Evolutionary conservation across 2,329 filamentous ascomycete species (phyloP).

Genomic region (Scytalidium sp.): DNA sequence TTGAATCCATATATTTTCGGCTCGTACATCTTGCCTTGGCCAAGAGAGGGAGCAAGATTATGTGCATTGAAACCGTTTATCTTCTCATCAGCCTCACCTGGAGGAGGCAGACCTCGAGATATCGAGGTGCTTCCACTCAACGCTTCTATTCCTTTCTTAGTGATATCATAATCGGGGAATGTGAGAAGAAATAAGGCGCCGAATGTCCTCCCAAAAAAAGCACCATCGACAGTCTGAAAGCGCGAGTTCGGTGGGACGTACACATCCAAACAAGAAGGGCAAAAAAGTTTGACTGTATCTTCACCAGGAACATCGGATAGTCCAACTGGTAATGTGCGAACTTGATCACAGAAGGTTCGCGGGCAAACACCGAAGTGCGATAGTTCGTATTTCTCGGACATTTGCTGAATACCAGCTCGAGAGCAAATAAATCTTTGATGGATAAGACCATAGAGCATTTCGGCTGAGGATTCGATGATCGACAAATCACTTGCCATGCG

Average conservation of each 20-base stretch:
- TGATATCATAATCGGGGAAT: slow-evolving; percentile 92
- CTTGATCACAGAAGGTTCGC: slow-evolving; percentile 87
- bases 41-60: slow-evolving; percentile 87
- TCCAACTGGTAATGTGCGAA: slow-evolving; percentile 88
- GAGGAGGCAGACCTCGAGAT: slow-evolving; percentile 29
- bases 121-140: slow-evolving; percentile 33
- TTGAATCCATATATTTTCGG: slow-evolving; percentile 96
- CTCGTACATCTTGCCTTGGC: slow-evolving; percentile 81
- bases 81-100: slow-evolving; percentile 44
- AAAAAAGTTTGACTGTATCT: slow-evolving; percentile 98
- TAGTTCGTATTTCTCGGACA: slow-evolving; percentile 98
- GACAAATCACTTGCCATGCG: slow-evolving; percentile 90
- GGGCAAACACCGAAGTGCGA: slow-evolving; percentile 95
- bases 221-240: slow-evolving; percentile 95
- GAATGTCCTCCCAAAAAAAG: slow-evolving; percentile 97
- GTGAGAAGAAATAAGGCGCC: slow-evolving; percentile 97
- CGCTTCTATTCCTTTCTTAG: slow-evolving; percentile 64
- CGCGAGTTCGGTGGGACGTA: slow-evolving; percentile 97
- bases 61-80: slow-evolving; percentile 85
- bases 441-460: slow-evolving; percentile 96
- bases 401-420: slow-evolving; percentile 92
- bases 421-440: slow-evolving; percentile 99
- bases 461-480: slow-evolving; percentile 95
- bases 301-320: slow-evolving; percentile 92
- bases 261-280: slow-evolving; percentile 92